phyloP scores from a whole-genome alignment of 2,329 filamentous ascomycete species.

The Neofusicoccum parvum region DNA sequence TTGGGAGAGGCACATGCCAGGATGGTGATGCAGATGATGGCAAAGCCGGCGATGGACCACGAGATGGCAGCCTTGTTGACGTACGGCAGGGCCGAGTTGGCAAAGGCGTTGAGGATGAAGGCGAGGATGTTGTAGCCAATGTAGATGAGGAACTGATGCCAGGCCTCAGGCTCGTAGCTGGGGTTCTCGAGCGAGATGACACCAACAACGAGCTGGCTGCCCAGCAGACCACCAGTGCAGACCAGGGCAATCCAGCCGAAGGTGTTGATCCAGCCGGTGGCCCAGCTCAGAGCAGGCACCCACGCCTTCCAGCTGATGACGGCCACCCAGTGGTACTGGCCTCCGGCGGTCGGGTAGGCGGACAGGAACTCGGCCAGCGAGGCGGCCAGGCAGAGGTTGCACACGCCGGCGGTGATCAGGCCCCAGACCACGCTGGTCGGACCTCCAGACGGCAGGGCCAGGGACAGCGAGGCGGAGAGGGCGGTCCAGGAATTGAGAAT shows the following conservation, averaged over 20 bases:
- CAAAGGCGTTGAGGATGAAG: constrained; percentile 67
- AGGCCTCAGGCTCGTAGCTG: constrained; percentile 59
- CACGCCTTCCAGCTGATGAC: constrained; percentile 62
- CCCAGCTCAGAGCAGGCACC: constrained; percentile 66
- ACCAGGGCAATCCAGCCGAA: constrained; percentile 70
- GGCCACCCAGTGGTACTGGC: constrained; percentile 74
- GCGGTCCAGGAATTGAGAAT: constrained; percentile 67
- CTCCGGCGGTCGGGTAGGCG: constrained; percentile 57
- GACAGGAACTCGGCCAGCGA: constrained; percentile 73
- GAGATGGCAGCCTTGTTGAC: constrained; percentile 71
- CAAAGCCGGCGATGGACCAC: constrained; percentile 71
- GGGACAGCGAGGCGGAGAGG: constrained; percentile 58
- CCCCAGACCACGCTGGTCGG: constrained; percentile 75
- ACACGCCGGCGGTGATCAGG: constrained; percentile 56
- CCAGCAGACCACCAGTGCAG: constrained; percentile 68
- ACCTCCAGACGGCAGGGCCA: constrained; percentile 71
- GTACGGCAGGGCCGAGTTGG: constrained; percentile 62
- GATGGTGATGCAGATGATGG: constrained; percentile 69
- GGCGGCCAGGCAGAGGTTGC: constrained; percentile 69
- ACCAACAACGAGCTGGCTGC: constrained; percentile 67
- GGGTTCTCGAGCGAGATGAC: constrained; percentile 65
- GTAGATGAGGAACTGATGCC: constrained; percentile 76
- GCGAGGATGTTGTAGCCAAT: constrained; percentile 63
- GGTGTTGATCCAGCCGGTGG: constrained; percentile 73
- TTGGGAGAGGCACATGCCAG: constrained; percentile 67